Base-by-base conservation (phyloP, 2,329 filamentous ascomycete genomes). In the Pseudohalonectria lignicola region DNA sequence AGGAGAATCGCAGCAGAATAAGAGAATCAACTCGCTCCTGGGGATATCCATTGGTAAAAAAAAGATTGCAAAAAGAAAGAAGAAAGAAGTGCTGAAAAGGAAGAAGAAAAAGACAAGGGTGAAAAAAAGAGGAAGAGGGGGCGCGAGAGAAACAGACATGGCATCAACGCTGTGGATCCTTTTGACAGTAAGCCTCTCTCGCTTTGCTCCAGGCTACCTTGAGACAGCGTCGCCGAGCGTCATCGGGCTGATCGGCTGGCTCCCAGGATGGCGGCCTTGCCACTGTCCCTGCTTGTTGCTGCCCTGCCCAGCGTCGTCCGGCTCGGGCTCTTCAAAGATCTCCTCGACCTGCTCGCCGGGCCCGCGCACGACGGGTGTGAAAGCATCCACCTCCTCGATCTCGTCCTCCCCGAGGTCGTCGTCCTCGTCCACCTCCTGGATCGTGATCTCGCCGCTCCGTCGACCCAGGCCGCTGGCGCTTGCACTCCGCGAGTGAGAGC, bases 381-480 rank as follows among this genome's bases (percentile, higher is more conserved):
- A 79, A 3, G 63, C 60, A 7, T 80, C 76, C 6, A 76, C 73
- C 48, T 76, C 74, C 43, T 77, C 74, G 13, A 73, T 47, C 3
- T 71, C 68, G 21, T 69, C 62, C 18, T 56, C 60, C 7, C 55
- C 50, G 38, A 56, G 56, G 39, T 55, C 53, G 4, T 61, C 57
- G 12, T 72, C 69, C 44, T 79, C 76, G 25, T 79, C 75, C 45
- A 75, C 76, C 46, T 81, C 77, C 44, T 78, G 70, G 25, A 82
- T 81, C n/a, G 79, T 79, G 38, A 85, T 79, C 58, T 88, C 84
- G 8, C 77, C 79, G 39, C 82, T 87, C 18, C 78, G 64, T 20
- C 83, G 66, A 0, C 81, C 82, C 36, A 79, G 59, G 0, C 70
- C 72, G 18, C 64, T 74, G 3, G 76, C 71, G 48, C 82, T 86